Conservation (phyloP, 257 asterid species). For the Solanum paucissectum region DNA sequence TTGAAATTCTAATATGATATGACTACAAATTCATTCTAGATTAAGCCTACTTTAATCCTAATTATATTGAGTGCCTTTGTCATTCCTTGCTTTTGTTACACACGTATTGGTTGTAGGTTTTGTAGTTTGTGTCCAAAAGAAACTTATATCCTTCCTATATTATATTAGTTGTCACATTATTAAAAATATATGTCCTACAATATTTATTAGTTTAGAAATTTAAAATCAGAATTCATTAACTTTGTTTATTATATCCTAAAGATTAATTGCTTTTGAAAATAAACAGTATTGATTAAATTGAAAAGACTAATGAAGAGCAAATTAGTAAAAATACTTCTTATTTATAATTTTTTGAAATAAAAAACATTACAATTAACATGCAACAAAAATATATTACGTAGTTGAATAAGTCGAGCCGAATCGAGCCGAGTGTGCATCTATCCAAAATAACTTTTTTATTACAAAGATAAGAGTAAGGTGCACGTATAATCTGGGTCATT, state of each 20-base stretch:
- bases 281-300: background rate
- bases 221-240: background rate
- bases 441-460: too few species aligned
- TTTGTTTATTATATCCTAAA: background rate
- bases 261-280: background rate
- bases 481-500: background rate
- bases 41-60: background rate
- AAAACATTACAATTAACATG: too few species aligned
- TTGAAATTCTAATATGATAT: background rate
- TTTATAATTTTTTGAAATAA: too few species aligned
- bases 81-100: background rate
- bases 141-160: background rate
- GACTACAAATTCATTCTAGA: background rate
- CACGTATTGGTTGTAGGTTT: background rate
- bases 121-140: background rate
- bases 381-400: too few species aligned
- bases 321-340: too few species aligned
- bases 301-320: too few species aligned
- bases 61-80: background rate
- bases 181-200: background rate
- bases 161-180: background rate
- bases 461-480: too few species aligned
- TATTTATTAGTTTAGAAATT: too few species aligned
- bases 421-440: too few species aligned
- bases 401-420: too few species aligned